Evolutionary conservation across 2,329 filamentous ascomycete genomes (phyloP), one percentile per base, ranked within the genome.

Genomic region (Botrytis galanthina): DNA sequence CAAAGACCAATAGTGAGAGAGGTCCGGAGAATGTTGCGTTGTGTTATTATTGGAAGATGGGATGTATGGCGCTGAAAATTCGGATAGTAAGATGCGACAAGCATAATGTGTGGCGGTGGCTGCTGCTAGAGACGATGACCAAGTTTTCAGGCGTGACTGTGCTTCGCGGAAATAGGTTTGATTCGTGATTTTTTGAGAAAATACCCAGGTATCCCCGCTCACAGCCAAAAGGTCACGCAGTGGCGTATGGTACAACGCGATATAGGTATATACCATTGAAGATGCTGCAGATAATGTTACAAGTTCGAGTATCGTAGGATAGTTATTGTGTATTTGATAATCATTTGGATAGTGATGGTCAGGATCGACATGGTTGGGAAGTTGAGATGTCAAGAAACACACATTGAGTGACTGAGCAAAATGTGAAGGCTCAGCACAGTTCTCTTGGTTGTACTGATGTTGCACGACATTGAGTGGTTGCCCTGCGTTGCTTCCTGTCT

Each of bases 241-340:
- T n/a, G 88, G 88, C 0, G 88, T 89, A 77, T 88, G 83, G 75
- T 89, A 84, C 1, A 90, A 81, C 1, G 88, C 87, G 29, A 89
- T 81, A 78, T 89, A 89, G 0, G 86, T 86, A 78, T 87, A 86
- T 66, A 84, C 86, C 29, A 84, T 80, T 22, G 84, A 82, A 20
- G 83, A 85, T 68, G 76, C 78, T 1, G 84, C 79, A 78, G 89
- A 90, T 29, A 87, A 78, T 37, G 70, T 71, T 69, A 72, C 74
- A 39, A 79, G 75, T 39, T 64, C 75, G 46, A 67, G 60, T n/a
- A 78, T 70, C 22, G 72, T 63, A 16, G 74, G 73, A 57, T 75
- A 62, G 8, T 71, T 62, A 18, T 20, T 46, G 57, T 61, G 54
- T 20, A 66, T 62, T 46, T 75, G 71, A 32, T 75, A 73, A 29